These are phyloP conservation scores for Megacollybia marginata DNA, from an alignment of 768 basidiomycete species.

Conservation along the genomic window DNA sequence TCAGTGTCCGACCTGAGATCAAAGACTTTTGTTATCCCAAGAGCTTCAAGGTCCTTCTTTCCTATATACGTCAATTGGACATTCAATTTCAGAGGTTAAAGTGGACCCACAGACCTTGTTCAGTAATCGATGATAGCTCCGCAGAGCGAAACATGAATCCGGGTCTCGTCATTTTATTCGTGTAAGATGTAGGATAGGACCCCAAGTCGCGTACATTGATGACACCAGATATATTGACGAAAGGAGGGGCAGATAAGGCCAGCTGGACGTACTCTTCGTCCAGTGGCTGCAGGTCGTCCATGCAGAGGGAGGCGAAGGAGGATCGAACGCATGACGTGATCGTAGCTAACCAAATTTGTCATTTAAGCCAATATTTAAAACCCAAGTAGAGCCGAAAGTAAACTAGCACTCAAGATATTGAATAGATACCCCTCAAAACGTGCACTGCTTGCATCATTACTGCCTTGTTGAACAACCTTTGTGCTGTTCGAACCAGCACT, in stretches of 20 bases:
- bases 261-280: conserved; percentile 60
- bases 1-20: conserved; percentile 79
- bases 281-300: conserved; percentile 53
- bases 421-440: no score
- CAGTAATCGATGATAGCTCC: conserved; percentile 64
- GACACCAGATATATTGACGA: conserved; percentile 64
- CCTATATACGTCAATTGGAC: conserved; percentile 30
- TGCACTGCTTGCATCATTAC: no score
- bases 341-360: no score
- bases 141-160: conserved; percentile 59
- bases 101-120: conserved; percentile 42
- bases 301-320: conserved; percentile 9
- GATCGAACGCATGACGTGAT: no score
- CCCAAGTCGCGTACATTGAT: conserved; percentile 74
- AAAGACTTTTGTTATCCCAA: conserved; percentile 64
- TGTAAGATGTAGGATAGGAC: conserved; percentile 39
- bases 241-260: conserved; percentile 61
- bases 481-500: neutral
- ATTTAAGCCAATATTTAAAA: no score
- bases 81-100: neutral
- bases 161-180: conserved; percentile 49
- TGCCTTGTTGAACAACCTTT: no score
- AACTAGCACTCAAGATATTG: no score
- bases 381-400: no score
- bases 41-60: conserved; percentile 42